A percentile compares a stretch with the other conserved stretches of the same genome.
Evolutionary conservation across 2,329 filamentous ascomycete genomes (phyloP).

Genomic region (Phialophora tarda): DNA sequence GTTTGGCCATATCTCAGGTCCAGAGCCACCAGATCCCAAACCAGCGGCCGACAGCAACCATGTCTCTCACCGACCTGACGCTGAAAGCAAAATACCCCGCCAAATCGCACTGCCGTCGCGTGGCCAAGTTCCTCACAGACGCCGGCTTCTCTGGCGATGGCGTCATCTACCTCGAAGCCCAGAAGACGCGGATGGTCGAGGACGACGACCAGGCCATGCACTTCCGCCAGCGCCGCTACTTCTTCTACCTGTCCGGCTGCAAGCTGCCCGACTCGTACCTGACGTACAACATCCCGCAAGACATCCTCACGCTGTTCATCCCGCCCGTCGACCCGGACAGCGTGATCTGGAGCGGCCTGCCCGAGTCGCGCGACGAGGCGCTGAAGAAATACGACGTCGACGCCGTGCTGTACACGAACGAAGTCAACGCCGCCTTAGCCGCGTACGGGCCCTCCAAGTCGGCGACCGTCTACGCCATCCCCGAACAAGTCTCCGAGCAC

Average conservation of each 20-base stretch:
- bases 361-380: constrained; percentile 76
- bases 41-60: constrained; percentile 1
- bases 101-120: constrained; percentile 82
- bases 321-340: constrained; percentile 84
- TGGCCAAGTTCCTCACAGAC: constrained; percentile 76
- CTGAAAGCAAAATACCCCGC: constrained; percentile 73
- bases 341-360: constrained; percentile 92
- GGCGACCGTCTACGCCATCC: constrained; percentile 74
- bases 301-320: constrained; percentile 84
- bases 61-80: constrained; percentile 36
- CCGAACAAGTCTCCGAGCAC: constrained; percentile 73
- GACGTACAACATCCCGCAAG: constrained; percentile 76
- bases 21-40: neutral
- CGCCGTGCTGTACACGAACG: constrained; percentile 71
- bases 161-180: constrained; percentile 85
- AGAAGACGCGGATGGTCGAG: constrained; percentile 79
- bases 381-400: constrained; percentile 80
- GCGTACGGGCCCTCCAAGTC: constrained; percentile 49
- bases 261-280: constrained; percentile 79
- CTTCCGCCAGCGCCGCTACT: constrained; percentile 87
- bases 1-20: neutral
- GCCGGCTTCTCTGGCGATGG: constrained; percentile 69
- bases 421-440: constrained; percentile 75
- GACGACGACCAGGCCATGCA: constrained; percentile 84
- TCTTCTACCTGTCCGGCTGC: constrained; percentile 93